phyloP scores from a whole-genome alignment of 108 stramenopile genomes.

The Fistulifera solaris region DNA sequence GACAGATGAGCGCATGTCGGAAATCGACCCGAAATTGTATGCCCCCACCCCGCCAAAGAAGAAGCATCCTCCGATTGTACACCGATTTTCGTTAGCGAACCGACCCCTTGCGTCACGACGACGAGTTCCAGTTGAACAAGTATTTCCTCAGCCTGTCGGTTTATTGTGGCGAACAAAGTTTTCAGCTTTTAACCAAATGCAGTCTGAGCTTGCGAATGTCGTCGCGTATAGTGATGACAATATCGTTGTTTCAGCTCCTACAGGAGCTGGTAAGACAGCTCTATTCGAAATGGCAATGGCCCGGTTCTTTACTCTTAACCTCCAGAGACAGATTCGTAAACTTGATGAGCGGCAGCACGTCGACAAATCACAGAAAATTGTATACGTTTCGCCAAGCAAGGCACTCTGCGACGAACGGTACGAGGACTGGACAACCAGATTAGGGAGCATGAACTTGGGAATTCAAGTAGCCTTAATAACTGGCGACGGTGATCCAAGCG shows the following conservation, averaged over 20 bases:
- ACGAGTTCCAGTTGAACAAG: constrained; percentile 24
- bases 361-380: constrained; percentile 55
- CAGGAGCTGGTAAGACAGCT: constrained; percentile 95
- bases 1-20: constrained; percentile 3
- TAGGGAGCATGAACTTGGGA: constrained; percentile 45
- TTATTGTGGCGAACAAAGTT: constrained; percentile 57
- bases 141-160: constrained; percentile 44
- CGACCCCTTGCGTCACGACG: constrained; percentile 35
- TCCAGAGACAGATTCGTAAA: constrained; percentile 7
- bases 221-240: constrained; percentile 73
- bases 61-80: constrained; percentile 28
- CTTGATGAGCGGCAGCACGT: constrained; percentile 12
- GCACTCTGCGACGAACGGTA: constrained; percentile 91
- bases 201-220: constrained; percentile 53
- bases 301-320: constrained; percentile 43
- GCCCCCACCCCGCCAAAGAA: constrained; percentile 15
- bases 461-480: constrained; percentile 72
- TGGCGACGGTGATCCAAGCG: constrained; percentile 63
- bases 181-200: constrained; percentile 61
- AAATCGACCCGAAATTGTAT: constrained; percentile 23
- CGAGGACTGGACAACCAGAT: constrained; percentile 75
- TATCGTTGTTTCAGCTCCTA: constrained; percentile 95
- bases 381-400: constrained; percentile 92
- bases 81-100: constrained; percentile 32
- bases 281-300: constrained; percentile 94